phyloP scores from a whole-genome alignment of 495 filamentous ascomycete genomes.

The Penicillium antarcticum region DNA sequence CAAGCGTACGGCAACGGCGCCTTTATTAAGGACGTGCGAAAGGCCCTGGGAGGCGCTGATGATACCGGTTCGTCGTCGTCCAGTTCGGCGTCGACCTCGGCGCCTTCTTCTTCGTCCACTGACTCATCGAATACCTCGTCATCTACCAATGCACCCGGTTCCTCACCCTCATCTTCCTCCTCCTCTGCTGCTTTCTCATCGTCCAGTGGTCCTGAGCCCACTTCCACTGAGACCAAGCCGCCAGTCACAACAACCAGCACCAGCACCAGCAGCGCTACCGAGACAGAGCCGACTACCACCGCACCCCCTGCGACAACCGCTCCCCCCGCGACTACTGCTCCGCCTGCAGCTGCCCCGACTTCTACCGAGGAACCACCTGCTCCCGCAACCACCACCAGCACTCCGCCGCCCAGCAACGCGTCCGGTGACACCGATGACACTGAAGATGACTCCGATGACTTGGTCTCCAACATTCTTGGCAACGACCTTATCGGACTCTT shows the following conservation, averaged over 20 bases:
- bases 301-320: not conserved
- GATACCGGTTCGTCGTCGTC: slow-evolving; percentile 33
- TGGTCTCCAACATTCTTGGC: slow-evolving; percentile 2
- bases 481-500: slow-evolving; percentile 19
- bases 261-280: not conserved
- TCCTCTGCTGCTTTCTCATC: slow-evolving; percentile 27
- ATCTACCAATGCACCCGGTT: slow-evolving; percentile 26
- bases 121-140: slow-evolving; percentile 24
- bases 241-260: not conserved
- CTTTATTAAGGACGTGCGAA: slow-evolving; percentile 46
- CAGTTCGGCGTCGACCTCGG: slow-evolving; percentile 27
- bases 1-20: slow-evolving; percentile 59
- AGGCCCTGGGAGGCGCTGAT: slow-evolving; percentile 20
- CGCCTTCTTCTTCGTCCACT: slow-evolving; percentile 29
- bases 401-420: not conserved
- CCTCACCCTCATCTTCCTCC: slow-evolving; percentile 30
- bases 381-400: not conserved
- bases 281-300: not conserved
- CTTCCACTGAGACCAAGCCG: not conserved
- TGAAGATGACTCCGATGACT: not conserved
- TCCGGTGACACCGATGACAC: not conserved
- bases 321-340: slow-evolving; percentile 4
- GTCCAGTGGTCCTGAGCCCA: slow-evolving; percentile 18
- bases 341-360: not conserved
- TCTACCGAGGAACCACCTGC: not conserved